A percentile compares a stretch with the other conserved stretches of the same genome.
phyloP scores from a whole-genome alignment of 495 filamentous ascomycete species.

The Emericellopsis terricola region DNA sequence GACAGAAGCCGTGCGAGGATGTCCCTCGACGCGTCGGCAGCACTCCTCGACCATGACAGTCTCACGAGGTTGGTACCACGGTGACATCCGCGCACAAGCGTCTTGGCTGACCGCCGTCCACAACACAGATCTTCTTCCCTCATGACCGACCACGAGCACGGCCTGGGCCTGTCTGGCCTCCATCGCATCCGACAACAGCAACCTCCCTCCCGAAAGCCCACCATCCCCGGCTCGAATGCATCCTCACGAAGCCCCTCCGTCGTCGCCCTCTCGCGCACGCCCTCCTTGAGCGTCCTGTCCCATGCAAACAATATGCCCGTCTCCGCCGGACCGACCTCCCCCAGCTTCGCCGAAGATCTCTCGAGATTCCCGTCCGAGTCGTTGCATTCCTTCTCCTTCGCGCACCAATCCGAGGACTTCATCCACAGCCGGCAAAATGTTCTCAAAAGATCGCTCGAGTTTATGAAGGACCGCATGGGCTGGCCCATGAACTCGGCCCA shows the following conservation, averaged over 20 bases:
- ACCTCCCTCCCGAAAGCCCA: conserved; percentile 42
- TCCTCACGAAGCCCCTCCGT: conserved; percentile 46
- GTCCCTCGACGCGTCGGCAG: conserved; percentile 33
- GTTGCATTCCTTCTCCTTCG: conserved; percentile 95
- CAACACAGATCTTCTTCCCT: conserved; percentile 23
- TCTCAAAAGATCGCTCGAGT: conserved; percentile 85
- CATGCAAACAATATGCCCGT: conserved; percentile 21
- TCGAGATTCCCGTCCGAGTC: conserved; percentile 88
- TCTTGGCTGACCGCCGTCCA: conserved; percentile 5
- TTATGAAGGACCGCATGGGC: conserved; percentile 87
- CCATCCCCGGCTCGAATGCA: conserved; percentile 34
- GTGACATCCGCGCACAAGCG: not conserved
- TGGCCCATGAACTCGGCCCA: conserved; percentile 39
- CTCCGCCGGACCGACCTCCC: conserved; percentile 43
- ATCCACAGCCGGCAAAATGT: conserved; percentile 86
- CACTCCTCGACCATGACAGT: conserved; percentile 27
- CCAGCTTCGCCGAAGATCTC: conserved; percentile 73
- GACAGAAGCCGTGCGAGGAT: conserved; percentile 31
- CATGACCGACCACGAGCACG: conserved; percentile 40
- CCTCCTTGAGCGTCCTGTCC: conserved; percentile 39
- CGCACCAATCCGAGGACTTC: conserved; percentile 82
- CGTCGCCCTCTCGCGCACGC: conserved; percentile 35
- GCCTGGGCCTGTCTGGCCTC: conserved; percentile 53
- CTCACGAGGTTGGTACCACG: conserved; percentile 24
- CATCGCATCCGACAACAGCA: conserved; percentile 81